Conservation (phyloP, 495 filamentous ascomycete genomes). For the Neurospora hispaniola region DNA sequence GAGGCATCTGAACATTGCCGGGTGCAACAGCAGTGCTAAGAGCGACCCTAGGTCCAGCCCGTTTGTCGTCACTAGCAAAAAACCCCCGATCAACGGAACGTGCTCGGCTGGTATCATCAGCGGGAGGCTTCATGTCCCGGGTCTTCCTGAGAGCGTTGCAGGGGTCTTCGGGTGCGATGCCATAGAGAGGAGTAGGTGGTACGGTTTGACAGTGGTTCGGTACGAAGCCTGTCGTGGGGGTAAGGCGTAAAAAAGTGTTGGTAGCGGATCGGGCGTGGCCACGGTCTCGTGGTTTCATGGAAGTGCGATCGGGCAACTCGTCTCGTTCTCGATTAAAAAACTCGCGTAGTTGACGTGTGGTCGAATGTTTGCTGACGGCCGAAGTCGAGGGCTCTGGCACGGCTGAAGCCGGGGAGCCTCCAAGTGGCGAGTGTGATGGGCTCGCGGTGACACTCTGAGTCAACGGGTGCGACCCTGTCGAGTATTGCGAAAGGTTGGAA, state of each 20-base stretch:
- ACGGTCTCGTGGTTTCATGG: constrained; percentile 21
- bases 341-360: constrained; percentile 25
- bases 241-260: constrained; percentile 39
- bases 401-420: constrained; percentile 20
- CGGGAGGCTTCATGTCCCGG: constrained; percentile 35
- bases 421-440: constrained; percentile 44
- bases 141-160: constrained; percentile 30
- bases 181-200: constrained; percentile 41
- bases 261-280: constrained; percentile 39
- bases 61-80: constrained; percentile 46
- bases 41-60: constrained; percentile 52
- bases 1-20: constrained; percentile 48
- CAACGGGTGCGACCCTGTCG: constrained; percentile 60
- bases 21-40: constrained; percentile 51
- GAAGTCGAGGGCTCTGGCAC: constrained; percentile 33
- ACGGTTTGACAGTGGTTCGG: constrained; percentile 28
- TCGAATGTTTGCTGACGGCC: constrained; percentile 20
- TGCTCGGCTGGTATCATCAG: constrained; percentile 36
- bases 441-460: constrained; percentile 71
- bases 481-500: constrained; percentile 28
- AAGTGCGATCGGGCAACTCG: constrained; percentile 28
- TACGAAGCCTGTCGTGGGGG: constrained; percentile 9
- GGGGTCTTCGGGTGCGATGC: constrained; percentile 28
- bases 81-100: constrained; percentile 47
- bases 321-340: constrained; percentile 31